Percentiles rank a stretch among this genome's conserved stretches.
phyloP scores from a whole-genome alignment of 2,329 filamentous ascomycete genomes.

The Anthostomella pinea region DNA sequence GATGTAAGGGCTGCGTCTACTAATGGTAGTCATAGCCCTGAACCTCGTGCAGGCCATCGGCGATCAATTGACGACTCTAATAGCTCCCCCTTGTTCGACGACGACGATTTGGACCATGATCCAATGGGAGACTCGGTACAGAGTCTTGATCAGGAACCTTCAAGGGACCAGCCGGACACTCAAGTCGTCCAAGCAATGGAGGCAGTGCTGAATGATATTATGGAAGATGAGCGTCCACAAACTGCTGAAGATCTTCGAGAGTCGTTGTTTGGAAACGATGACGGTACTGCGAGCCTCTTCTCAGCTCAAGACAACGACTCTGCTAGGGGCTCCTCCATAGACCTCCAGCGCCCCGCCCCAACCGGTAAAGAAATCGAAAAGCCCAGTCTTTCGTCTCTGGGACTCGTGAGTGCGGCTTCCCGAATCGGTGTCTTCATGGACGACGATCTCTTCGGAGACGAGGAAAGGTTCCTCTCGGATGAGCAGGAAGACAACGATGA shows the following conservation, averaged over 20 bases:
- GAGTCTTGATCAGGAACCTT: slow-evolving; percentile 73
- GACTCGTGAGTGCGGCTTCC: slow-evolving; percentile 82
- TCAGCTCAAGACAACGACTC: slow-evolving; percentile 58
- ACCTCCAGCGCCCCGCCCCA: slow-evolving; percentile 30
- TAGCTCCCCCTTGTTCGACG: slow-evolving; percentile 66
- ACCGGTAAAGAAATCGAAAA: slow-evolving; percentile 55
- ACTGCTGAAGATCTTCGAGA: slow-evolving; percentile 62
- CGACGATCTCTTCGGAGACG: slow-evolving; percentile 89
- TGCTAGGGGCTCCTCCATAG: slow-evolving; percentile 36
- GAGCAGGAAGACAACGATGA: slow-evolving; percentile 73
- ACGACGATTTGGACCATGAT: slow-evolving; percentile 75
- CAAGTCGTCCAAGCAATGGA: slow-evolving; percentile 91
- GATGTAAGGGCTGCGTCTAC: slow-evolving; percentile 42
- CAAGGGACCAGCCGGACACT: slow-evolving; percentile 63
- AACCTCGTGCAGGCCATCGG: slow-evolving; percentile 45
- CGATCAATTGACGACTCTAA: slow-evolving; percentile 69
- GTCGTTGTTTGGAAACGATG: slow-evolving; percentile 63
- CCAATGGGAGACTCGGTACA: slow-evolving; percentile 68
- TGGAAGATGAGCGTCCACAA: slow-evolving; percentile 70
- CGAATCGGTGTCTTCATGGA: slow-evolving; percentile 91
- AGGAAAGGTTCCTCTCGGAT: slow-evolving; percentile 80
- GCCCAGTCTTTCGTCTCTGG: slow-evolving; percentile 86
- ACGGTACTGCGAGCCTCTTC: slow-evolving; percentile 48
- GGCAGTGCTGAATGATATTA: slow-evolving; percentile 84
- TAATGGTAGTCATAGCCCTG: slow-evolving; percentile 37